Evolutionary conservation across 2,329 filamentous ascomycete species (phyloP), one percentile per base, ranked within the genome.

Genomic region (Coniochaeta sp.): DNA sequence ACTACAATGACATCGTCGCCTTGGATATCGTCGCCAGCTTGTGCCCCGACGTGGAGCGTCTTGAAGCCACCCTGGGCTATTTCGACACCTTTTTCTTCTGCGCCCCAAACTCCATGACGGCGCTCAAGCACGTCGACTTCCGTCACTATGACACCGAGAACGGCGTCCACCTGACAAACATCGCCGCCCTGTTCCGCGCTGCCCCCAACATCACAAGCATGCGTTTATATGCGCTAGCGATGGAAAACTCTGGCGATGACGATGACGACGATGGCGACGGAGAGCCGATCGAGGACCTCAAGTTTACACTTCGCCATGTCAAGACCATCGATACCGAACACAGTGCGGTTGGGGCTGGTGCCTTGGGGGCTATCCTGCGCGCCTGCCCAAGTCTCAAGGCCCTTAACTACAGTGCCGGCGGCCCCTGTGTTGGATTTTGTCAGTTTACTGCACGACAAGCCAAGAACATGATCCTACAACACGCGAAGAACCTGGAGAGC

Each of bases 1-100:
- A n/a, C n/a, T n/a, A n/a, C n/a, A n/a, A n/a, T n/a, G n/a, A n/a
- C n/a, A n/a, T n/a, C n/a, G 10, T 6, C 12, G 3, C 27, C 35
- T 1, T 49, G 26, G 42, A 49, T 18, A 42, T 52, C 30, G 1
- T 52, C n/a, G n/a, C 20, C 33, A 51, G 49, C 30, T 42, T 55
- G 3, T 52, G 51, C 28, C 53, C 48, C 16, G 40, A 40, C 45
- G n/a, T 51, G 2, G 10, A 49, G n/a, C 22, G 22, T n/a, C 28
- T 52, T 48, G 48, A 51, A 51, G 52, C n/a, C 31, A 33, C 6
- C 31, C 9, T 12, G 5, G 31, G 31, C 13, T 33, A 7, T 5
- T 33, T 33, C 14, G 14, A 10, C 9, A 10, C 10, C 5, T 33
- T 8, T 5, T 33, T 33, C 14, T 33, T 10, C 14, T 14, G 31